phyloP scores from a whole-genome alignment of 352 stramenopile species.

The Phytophthora sp. region DNA sequence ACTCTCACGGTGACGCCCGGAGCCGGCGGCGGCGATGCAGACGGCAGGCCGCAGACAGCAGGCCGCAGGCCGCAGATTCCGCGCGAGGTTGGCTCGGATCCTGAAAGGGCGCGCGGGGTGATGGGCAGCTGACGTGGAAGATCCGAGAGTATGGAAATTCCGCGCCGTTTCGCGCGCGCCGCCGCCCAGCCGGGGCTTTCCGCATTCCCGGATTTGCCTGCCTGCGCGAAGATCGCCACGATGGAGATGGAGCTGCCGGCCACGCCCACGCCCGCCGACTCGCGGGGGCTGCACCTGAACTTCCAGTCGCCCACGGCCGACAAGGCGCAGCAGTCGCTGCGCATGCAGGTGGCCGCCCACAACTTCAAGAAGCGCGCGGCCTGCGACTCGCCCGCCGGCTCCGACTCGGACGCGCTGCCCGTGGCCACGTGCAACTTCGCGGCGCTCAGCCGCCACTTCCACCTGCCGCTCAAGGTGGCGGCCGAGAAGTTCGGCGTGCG shows the following conservation, averaged over 20 bases:
- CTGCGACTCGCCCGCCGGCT: conserved; percentile 31
- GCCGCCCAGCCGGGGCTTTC: too few species aligned
- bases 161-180: conserved; percentile 38
- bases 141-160: conserved; percentile 40
- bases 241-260: conserved; percentile 48
- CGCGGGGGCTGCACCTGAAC: conserved; percentile 35
- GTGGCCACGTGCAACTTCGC: conserved; percentile 66
- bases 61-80: too few species aligned
- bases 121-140: conserved; percentile 41
- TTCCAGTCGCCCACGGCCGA: conserved; percentile 56
- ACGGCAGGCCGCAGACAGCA: too few species aligned
- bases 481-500: conserved; percentile 80
- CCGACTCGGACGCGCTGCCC: conserved; percentile 21
- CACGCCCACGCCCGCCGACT: conserved; percentile 36
- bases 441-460: conserved; percentile 70
- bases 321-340: conserved; percentile 44
- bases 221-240: neutral
- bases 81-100: neutral
- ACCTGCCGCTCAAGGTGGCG: conserved; percentile 69
- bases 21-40: too few species aligned
- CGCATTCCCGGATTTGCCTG: conserved; percentile 36
- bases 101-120: conserved; percentile 29
- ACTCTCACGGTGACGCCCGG: too few species aligned
- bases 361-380: conserved; percentile 47
- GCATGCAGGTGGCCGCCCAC: conserved; percentile 39